phyloP scores from a whole-genome alignment of 371 early-diverging fungal genomes.

The Entomophthora muscae region DNA sequence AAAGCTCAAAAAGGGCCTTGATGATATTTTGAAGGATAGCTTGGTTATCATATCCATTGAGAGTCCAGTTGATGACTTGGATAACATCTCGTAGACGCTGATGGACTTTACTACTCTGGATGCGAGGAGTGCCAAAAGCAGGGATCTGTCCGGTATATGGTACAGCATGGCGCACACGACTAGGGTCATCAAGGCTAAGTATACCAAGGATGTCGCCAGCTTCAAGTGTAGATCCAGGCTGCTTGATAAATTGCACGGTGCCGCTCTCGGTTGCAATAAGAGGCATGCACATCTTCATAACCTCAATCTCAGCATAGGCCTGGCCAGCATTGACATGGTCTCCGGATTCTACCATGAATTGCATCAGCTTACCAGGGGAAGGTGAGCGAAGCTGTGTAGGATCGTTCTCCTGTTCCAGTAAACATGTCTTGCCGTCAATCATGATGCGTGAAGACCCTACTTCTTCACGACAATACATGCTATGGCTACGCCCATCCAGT shows the following conservation, averaged over 20 bases:
- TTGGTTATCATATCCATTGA: conserved; percentile 79
- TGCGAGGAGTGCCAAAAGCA: conserved; percentile 48
- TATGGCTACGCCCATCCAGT: conserved; percentile 71
- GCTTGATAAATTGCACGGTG: conserved; percentile 63
- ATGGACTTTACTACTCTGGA: too few species aligned
- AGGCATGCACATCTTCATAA: conserved; percentile 99
- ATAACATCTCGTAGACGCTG: too few species aligned
- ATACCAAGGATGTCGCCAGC: too few species aligned
- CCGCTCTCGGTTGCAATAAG: conserved; percentile 80
- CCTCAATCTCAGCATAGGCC: too few species aligned
- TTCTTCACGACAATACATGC: conserved; percentile 78
- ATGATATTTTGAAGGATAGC: conserved; percentile 41
- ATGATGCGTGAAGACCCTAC: too few species aligned
- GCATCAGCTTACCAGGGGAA: conserved; percentile 94
- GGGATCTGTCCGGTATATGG: conserved; percentile 79
- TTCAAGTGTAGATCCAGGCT: too few species aligned
- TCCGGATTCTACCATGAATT: conserved; percentile 84
- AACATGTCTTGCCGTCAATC: too few species aligned
- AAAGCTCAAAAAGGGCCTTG: conserved; percentile 50
- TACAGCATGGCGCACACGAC: conserved; percentile 71
- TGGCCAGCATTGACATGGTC: too few species aligned
- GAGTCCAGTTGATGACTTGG: conserved; percentile 43
- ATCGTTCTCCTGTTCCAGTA: too few species aligned
- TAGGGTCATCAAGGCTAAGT: too few species aligned
- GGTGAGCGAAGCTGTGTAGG: too few species aligned